Evolutionary conservation across 2,329 filamentous ascomycete genomes (phyloP).

Genomic region (Sordariomycetes sp.): DNA sequence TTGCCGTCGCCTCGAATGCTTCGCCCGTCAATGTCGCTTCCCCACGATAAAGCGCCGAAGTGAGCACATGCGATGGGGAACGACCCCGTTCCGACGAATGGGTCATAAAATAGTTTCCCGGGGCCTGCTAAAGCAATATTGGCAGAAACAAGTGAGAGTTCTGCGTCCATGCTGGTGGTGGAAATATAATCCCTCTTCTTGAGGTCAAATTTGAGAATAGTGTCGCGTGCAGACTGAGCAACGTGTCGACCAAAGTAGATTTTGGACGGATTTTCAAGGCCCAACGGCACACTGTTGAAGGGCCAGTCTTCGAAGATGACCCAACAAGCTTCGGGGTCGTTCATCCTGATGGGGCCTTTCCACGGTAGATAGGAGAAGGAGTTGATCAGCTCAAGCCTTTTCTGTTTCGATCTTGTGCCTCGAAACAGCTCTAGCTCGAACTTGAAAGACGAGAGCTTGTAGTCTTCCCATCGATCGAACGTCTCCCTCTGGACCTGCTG

Average conservation of each 20-base stretch:
- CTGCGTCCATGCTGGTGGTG: slow-evolving; percentile 95
- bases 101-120: slow-evolving; percentile 85
- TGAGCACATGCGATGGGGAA: slow-evolving; percentile 86
- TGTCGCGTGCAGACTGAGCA: slow-evolving; percentile 55
- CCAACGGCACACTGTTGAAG: slow-evolving; percentile 37
- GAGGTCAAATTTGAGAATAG: slow-evolving; percentile 68
- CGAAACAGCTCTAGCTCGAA: slow-evolving; percentile 80
- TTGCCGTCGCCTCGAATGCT: slow-evolving; percentile 68
- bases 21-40: slow-evolving; percentile 88
- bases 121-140: slow-evolving; percentile 79
- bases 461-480: slow-evolving; percentile 55
- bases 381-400: slow-evolving; percentile 71
- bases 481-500: slow-evolving; percentile 50
- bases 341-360: slow-evolving; percentile 69
- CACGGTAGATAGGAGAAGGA: slow-evolving; percentile 73
- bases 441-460: slow-evolving; percentile 62
- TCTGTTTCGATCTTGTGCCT: slow-evolving; percentile 53
- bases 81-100: slow-evolving; percentile 90
- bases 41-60: slow-evolving; percentile 76
- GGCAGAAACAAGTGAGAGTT: slow-evolving; percentile 82
- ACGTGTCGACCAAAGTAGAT: slow-evolving; percentile 69
- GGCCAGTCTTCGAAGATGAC: slow-evolving; percentile 77
- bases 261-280: slow-evolving; percentile 41
- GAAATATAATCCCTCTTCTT: slow-evolving; percentile 93
- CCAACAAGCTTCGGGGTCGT: slow-evolving; percentile 64